Conservation (phyloP, 306 rosid species). For the Sesbania bispinosa region DNA sequence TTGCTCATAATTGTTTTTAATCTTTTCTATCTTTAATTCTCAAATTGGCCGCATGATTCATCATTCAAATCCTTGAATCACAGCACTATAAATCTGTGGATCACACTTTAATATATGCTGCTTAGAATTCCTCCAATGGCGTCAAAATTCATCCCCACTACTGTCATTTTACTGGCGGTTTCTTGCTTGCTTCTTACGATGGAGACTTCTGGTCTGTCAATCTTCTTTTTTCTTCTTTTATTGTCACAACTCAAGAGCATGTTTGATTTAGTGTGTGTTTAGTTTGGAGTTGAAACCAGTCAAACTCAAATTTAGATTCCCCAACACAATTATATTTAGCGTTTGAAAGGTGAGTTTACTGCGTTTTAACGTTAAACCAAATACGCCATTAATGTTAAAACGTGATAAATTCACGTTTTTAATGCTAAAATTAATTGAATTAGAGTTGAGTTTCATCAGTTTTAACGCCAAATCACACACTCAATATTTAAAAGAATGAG, state of each 20-base stretch:
- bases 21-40: conserved; percentile 41
- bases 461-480: too few relatives aligned
- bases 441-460: too few relatives aligned
- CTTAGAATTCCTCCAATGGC: conserved; percentile 43
- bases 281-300: too few relatives aligned
- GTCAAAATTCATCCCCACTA: conserved; percentile 32
- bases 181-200: conserved; percentile 34
- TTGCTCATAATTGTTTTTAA: conserved; percentile 26
- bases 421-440: too few relatives aligned
- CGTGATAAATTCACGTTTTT: too few relatives aligned
- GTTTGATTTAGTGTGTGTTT: too few relatives aligned
- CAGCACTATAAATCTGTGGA: conserved; percentile 44
- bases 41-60: conserved; percentile 58
- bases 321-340: too few relatives aligned
- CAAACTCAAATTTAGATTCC: too few relatives aligned
- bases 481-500: too few relatives aligned
- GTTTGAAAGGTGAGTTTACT: too few relatives aligned
- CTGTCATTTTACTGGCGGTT: conserved; percentile 26
- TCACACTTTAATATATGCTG: background rate
- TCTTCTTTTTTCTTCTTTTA: conserved; percentile 7
- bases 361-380: too few relatives aligned
- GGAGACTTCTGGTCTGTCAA: conserved; percentile 38
- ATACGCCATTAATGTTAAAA: too few relatives aligned
- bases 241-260: background rate
- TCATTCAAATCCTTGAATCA: conserved; percentile 35